Evolutionary conservation across 768 basidiomycete genomes (phyloP), one percentile per base, ranked within the genome.

Genomic region (Leccinum variicolor): DNA sequence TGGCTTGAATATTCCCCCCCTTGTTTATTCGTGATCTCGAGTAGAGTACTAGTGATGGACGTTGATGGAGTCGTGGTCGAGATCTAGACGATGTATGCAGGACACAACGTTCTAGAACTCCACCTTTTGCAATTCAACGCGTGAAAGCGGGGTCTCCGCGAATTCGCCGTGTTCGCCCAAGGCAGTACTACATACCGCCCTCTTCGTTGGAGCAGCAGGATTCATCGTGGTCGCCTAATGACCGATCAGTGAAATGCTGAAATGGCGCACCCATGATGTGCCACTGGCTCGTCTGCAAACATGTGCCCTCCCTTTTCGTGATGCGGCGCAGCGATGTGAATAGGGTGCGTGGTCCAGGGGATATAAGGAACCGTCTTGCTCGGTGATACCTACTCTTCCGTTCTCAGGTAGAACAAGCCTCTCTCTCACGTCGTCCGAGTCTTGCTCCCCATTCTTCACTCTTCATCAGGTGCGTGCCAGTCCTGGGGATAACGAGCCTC

Each of bases 221-320:
- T 56, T 17, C 67, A 52, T 69, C 69, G 62, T 71, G 69, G 56
- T 49, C 57, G 51, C 59, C 55, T 53, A 63, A 61, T 63, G 31
- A 11, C 67, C 67, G 67, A 70, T 70, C 67, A 69, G 21, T 29
- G 56, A 61, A 67, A 66, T 39, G 62, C 57, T 54, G 59, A 21
- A 65, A 55, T 45, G 56, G 63, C 61, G 61, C 56, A 60, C 31
- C 13, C 11, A 29, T 31, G 50, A 33, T n/a, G 52, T 46, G 64
- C 57, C 57, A 48, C 58, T 45, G 23, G 26, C 52, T 31, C 29
- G 31, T 15, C 56, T 55, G 53, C 26, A 54, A 58, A 60, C 68
- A 67, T 50, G 65, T 50, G 52, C 50, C 34, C 36, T 21, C 52
- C 41, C 41, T 23, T 23, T 54, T 62, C 56, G 46, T 55, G 56